Conservation (phyloP, 1,284 basidiomycete genomes). For the Calocybe gambosa region DNA sequence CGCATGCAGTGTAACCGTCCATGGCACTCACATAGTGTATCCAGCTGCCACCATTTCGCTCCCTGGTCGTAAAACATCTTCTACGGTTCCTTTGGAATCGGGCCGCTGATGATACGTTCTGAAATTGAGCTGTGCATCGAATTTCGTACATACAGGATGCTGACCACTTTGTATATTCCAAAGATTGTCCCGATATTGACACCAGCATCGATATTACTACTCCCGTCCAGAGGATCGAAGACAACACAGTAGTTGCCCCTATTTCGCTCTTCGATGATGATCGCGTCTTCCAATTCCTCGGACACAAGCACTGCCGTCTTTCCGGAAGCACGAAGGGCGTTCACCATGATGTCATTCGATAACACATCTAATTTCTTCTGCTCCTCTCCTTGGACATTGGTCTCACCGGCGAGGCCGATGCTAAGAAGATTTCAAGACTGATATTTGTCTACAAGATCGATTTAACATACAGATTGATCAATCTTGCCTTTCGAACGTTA, state of each 20-base stretch:
- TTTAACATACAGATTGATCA: constrained; percentile 88
- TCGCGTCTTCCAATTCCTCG: constrained; percentile 91
- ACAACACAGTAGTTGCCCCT: constrained; percentile 94
- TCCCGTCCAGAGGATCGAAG: constrained; percentile 97
- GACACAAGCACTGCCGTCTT: constrained; percentile 97
- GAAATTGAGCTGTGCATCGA: neutral
- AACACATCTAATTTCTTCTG: constrained; percentile 99
- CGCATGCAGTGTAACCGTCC: neutral
- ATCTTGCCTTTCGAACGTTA: constrained; percentile 92
- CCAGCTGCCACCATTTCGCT: constrained; percentile 98
- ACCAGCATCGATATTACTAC: constrained; percentile 99
- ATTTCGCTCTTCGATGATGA: constrained; percentile 78
- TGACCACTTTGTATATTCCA: constrained; percentile 89
- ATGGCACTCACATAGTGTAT: constrained; percentile 75
- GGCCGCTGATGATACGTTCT: constrained; percentile 41
- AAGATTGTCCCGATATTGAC: constrained; percentile 99
- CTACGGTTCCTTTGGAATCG: constrained; percentile 72
- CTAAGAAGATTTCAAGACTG: constrained; percentile 33
- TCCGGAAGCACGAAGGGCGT: constrained; percentile 87
- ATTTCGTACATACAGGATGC: constrained; percentile 21
- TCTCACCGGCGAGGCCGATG: constrained; percentile 92
- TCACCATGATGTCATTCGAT: constrained; percentile 99
- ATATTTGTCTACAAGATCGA: neutral
- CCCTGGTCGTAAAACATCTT: constrained; percentile 91
- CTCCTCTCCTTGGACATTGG: constrained; percentile 97